Evolutionary conservation across 2,329 filamentous ascomycete genomes (phyloP), one percentile per base, ranked within the genome.

Genomic region (Coniochaeta hoffmannii): DNA sequence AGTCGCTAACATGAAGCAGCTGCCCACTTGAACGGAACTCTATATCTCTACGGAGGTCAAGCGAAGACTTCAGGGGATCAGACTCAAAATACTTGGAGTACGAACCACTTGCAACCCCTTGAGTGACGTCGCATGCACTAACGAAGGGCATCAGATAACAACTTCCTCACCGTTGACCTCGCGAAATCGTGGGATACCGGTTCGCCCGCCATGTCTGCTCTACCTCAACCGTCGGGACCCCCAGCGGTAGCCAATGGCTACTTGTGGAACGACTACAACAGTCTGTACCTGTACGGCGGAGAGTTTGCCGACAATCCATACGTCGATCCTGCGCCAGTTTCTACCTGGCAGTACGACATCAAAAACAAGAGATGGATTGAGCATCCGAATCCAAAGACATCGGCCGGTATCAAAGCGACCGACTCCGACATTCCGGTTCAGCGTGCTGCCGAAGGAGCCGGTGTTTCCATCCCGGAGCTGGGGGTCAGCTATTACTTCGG

Each of bases 401-500:
- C 82, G 0, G 72, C 76, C 1, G 88, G 88, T 1, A 80, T 82
- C 44, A 80, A 82, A 62, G 84, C 87, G 0, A 80, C 82, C 22
- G 71, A 71, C 0, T 79, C 74, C 10, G 76, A 77, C 19, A 69
- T 78, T 19, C 70, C 79, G 1, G 77, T 92, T 2, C 84, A 90
- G 65, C 76, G 88, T 49, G 79, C 87, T 2, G 87, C 87, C 1
- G 88, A 92, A 66, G 88, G 88, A 7, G 86, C 88, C 11, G 87
- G 87, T 0, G 70, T 89, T 14, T 87, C 83, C 28, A 82, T 91
- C 0, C 82, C 86, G 0, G 81, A 85, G 54, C 71, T 90, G 0
- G 87, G 87, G 0, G 71, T 86, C 50, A 89, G 86, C 31, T 92
- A 84, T 76, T 92, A 90, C 67, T 92, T 92, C 69, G 88, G 87